Percentiles rank a stretch among this genome's conserved stretches.
phyloP scores from a whole-genome alignment of 768 basidiomycete species.

The Imleria badia region DNA sequence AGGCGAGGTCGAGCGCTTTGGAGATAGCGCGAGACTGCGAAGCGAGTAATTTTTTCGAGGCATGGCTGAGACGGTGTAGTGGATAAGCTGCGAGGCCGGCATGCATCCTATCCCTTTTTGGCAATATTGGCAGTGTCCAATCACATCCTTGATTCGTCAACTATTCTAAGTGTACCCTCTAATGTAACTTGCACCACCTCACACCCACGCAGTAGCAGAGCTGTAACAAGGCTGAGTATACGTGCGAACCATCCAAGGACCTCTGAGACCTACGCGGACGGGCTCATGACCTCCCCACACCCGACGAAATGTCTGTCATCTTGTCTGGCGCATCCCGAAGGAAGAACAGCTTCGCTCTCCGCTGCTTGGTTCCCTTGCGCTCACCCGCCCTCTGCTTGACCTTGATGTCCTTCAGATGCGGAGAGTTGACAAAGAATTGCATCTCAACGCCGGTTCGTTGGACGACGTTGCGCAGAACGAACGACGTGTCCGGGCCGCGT shows the following conservation, averaged over 20 bases:
- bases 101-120: slow-evolving; percentile 14
- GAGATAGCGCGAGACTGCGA: slow-evolving; percentile 49
- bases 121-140: slow-evolving; percentile 9
- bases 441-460: slow-evolving; percentile 92
- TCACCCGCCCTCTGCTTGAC: slow-evolving; percentile 60
- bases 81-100: slow-evolving; percentile 14
- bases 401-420: slow-evolving; percentile 85
- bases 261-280: slow-evolving; percentile 9
- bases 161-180: slow-evolving; percentile 11
- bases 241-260: neutral
- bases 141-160: neutral
- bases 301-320: slow-evolving; percentile 72
- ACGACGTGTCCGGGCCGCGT: slow-evolving; percentile 84
- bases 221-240: slow-evolving; percentile 9
- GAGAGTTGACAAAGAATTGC: slow-evolving; percentile 85
- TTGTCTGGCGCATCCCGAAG: slow-evolving; percentile 80
- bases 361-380: slow-evolving; percentile 51
- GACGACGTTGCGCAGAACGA: slow-evolving; percentile 86
- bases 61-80: slow-evolving; percentile 30
- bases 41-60: slow-evolving; percentile 58
- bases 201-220: neutral
- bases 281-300: slow-evolving; percentile 31
- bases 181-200: neutral
- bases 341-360: slow-evolving; percentile 82
- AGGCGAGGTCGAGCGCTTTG: slow-evolving; percentile 47